Evolutionary conservation across 2,329 filamentous ascomycete species (phyloP).

Genomic region (Fusarium tuaranense): DNA sequence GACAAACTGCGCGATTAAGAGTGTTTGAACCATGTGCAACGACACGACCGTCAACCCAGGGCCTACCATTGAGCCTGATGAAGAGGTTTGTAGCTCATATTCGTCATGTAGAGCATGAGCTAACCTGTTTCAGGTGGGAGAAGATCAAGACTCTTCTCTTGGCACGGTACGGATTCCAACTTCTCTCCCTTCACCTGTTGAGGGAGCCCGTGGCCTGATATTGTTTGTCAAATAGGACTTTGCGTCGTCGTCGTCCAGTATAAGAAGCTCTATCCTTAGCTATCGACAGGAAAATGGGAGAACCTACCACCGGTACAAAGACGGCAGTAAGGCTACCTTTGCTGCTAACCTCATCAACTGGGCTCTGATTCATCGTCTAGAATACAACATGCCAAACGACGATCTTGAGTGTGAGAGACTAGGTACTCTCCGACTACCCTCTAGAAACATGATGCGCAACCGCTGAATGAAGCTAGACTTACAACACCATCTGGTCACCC

Average conservation of each 20-base stretch:
- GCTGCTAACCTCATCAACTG: accelerated
- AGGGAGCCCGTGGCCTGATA: background rate
- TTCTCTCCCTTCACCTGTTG: accelerated
- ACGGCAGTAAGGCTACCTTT: conserved; percentile 19
- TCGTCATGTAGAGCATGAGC: accelerated
- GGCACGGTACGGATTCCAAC: conserved; percentile 2
- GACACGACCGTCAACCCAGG: conserved; percentile 9
- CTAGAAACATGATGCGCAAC: background rate
- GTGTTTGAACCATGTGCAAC: background rate
- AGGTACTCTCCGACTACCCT: background rate
- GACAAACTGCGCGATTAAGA: background rate
- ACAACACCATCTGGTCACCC: conserved; percentile 31
- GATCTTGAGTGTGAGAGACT: conserved; percentile 32
- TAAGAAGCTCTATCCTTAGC: conserved; percentile 33
- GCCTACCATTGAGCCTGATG: conserved; percentile 10
- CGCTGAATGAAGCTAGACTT: conserved; percentile 14
- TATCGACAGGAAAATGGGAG: conserved; percentile 34
- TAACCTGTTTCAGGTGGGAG: background rate
- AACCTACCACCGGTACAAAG: conserved; percentile 37
- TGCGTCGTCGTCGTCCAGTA: conserved; percentile 24
- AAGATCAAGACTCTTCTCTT: conserved; percentile 6
- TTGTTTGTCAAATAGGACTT: background rate
- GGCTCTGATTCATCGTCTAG: background rate
- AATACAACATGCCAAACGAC: conserved; percentile 36
- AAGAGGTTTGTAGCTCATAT: conserved; percentile 1